Evolutionary conservation across 2,329 filamentous ascomycete species (phyloP), one percentile per base, ranked within the genome.

Genomic region (Aspergillus sp.): DNA sequence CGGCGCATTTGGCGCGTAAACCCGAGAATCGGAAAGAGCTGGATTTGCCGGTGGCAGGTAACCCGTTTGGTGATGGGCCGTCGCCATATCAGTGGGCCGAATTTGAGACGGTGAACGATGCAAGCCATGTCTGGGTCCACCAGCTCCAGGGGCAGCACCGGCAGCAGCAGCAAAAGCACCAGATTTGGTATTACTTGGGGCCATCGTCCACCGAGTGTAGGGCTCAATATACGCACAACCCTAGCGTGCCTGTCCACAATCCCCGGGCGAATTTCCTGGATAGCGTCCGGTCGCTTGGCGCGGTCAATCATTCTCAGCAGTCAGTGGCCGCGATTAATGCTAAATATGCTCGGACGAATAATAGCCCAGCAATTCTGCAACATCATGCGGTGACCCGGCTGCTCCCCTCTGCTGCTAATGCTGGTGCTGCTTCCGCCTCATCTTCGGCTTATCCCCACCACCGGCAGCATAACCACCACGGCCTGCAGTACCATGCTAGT

Each of bases 121-220:
- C 79, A 57, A 75, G 79, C 20, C 71, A 75, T 32, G 60, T 63
- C 52, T 86, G 85, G 58, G 74, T 74, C 53, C 37, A 27, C 25
- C 74, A 73, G 46, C 74, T 73, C 45, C 82, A 87, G 65, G 77
- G 76, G 62, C 86, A 84, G 68, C 74, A 94, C 20, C 20, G 20
- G 49, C 82, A 95, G 60, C 67, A 95, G 7, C 70, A 70, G 51
- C 87, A 86, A 63, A 76, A 83, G 13, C 80, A 91, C 52, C 84
- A 88, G 63, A 67, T 95, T 15, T 97, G 90, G 88, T 81, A 89
- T 70, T 97, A 96, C 65, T 77, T 98, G 51, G 88, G 88, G 27
- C 82, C 82, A 64, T 81, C 79, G 17, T 97, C 91, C 19, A 96
- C 91, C 5, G 91, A 97, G 62, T 86, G 89, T 46, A 90, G 85